phyloP scores from a whole-genome alignment of 2,329 filamentous ascomycete genomes.

The Trichoderma citrinoviride region DNA sequence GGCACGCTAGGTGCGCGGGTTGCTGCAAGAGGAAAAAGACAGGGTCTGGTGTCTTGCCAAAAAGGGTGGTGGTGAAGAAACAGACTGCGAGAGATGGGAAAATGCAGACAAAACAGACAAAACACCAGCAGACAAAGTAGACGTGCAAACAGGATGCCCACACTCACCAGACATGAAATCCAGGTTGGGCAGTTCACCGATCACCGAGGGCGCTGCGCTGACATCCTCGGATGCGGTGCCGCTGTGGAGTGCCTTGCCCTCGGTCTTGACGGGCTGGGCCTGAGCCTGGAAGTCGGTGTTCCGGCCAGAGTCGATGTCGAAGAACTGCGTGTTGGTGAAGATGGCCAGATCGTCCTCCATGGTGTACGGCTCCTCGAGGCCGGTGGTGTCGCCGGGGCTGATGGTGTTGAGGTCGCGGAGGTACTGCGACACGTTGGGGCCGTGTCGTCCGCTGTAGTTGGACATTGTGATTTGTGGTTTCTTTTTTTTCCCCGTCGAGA shows the following conservation, averaged over 20 bases:
- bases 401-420: slow-evolving; percentile 80
- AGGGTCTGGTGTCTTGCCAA: neutral
- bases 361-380: slow-evolving; percentile 57
- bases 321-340: slow-evolving; percentile 81
- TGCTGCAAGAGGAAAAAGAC: slow-evolving; percentile 9
- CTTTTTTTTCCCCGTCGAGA: neutral
- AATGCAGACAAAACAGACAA: neutral
- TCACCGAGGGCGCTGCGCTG: slow-evolving; percentile 40
- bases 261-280: slow-evolving; percentile 47
- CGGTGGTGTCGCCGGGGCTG: slow-evolving; percentile 55
- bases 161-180: slow-evolving; percentile 54
- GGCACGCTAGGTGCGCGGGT: slow-evolving; percentile 7
- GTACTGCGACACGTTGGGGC: slow-evolving; percentile 86
- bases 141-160: slow-evolving; percentile 17
- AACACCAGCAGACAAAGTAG: neutral
- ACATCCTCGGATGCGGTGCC: slow-evolving; percentile 40
- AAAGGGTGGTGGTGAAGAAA: neutral
- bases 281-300: slow-evolving; percentile 57
- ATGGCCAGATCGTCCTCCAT: slow-evolving; percentile 71
- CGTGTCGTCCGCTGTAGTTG: slow-evolving; percentile 71
- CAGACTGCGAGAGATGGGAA: neutral
- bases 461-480: slow-evolving; percentile 53
- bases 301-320: slow-evolving; percentile 70
- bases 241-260: slow-evolving; percentile 35
- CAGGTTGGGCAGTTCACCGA: slow-evolving; percentile 47